Conservation (phyloP, 768 basidiomycete species). For the Podaxis pistillaris region DNA sequence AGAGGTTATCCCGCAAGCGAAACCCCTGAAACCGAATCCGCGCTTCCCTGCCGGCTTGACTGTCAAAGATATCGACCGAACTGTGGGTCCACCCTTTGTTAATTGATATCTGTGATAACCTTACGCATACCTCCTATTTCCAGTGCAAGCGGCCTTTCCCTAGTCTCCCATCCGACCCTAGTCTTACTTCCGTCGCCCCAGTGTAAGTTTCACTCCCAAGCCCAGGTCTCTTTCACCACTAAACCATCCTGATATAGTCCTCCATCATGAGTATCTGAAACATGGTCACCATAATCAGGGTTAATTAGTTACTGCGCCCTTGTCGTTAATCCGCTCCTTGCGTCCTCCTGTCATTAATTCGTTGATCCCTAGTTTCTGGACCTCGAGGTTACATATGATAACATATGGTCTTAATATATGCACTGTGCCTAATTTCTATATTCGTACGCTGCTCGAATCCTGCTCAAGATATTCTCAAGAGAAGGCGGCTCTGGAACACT, state of each 20-base stretch:
- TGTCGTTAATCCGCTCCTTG: not conserved
- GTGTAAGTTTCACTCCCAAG: not conserved
- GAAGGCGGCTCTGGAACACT: too few relatives aligned
- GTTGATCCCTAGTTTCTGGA: not conserved
- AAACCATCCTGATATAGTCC: not conserved
- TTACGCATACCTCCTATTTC: not conserved
- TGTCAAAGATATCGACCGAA: not conserved
- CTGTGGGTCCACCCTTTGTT: slow-evolving; percentile 4
- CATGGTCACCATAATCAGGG: not conserved
- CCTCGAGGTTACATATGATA: not conserved
- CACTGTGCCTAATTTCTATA: not conserved
- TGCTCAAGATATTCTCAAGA: too few relatives aligned
- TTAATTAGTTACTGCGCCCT: not conserved
- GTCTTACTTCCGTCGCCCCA: slow-evolving; percentile 4
- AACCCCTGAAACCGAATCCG: not conserved
- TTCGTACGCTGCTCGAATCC: not conserved
- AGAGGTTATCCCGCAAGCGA: slow-evolving; percentile 40
- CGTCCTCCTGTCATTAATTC: not conserved
- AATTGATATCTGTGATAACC: not conserved
- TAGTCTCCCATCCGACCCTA: slow-evolving; percentile 5
- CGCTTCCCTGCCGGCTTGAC: slow-evolving; percentile 9
- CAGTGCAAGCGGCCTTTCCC: slow-evolving; percentile 13
- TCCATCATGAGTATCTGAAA: not conserved
- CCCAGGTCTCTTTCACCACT: not conserved
- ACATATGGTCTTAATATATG: not conserved